These are phyloP conservation scores for Friedmanniomyces simplex DNA, from an alignment of 495 filamentous ascomycete genomes.

Conservation along the genomic window DNA sequence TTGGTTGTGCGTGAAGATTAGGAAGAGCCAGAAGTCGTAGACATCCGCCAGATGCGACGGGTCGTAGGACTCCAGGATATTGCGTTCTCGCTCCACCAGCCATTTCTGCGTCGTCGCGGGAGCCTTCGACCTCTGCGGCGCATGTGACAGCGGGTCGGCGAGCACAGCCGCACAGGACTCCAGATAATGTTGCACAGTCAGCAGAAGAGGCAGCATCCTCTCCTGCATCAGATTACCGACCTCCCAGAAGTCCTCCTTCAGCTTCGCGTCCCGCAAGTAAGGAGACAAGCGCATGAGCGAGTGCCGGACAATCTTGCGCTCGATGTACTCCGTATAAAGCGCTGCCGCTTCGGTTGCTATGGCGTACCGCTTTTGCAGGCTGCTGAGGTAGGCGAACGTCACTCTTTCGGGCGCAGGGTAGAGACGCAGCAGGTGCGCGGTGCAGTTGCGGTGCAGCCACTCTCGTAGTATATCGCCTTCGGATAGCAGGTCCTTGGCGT, in stretches of 20 bases:
- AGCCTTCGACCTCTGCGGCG: not conserved
- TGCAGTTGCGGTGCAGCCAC: not conserved
- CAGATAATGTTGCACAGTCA: conserved; percentile 9
- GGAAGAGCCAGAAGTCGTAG: conserved; percentile 6
- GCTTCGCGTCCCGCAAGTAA: not conserved
- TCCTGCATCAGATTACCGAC: not conserved
- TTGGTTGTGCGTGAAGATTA: not conserved
- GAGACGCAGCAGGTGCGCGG: not conserved
- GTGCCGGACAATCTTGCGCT: not conserved
- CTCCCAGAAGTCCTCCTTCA: not conserved
- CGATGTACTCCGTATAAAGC: conserved; percentile 1
- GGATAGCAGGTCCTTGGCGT: not conserved
- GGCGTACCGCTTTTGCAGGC: not conserved
- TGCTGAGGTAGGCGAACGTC: conserved; percentile 1
- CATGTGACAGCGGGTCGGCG: not conserved
- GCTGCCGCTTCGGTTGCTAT: not conserved
- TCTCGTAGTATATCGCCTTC: conserved; percentile 7
- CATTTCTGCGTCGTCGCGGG: not conserved
- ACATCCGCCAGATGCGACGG: not conserved
- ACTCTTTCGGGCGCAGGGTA: not conserved
- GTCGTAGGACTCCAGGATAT: not conserved
- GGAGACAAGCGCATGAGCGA: not conserved
- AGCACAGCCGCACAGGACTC: not conserved
- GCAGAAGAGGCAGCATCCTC: not conserved
- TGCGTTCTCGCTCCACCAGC: not conserved